Conservation (phyloP, 352 stramenopile genomes). For the Globisporangium acanthophoron region DNA sequence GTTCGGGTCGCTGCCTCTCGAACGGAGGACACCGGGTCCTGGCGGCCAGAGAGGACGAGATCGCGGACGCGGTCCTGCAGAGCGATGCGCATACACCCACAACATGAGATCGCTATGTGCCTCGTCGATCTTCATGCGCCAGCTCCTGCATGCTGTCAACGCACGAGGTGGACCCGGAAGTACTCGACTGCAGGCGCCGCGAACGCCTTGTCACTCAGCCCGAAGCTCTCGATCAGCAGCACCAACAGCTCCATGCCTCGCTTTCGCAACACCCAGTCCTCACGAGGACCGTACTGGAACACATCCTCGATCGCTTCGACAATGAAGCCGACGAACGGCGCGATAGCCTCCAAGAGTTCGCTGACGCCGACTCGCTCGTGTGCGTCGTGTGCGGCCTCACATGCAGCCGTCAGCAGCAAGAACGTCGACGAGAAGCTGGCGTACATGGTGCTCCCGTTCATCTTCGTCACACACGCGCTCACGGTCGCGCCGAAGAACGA, state of each 20-base stretch:
- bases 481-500: slow-evolving; percentile 34
- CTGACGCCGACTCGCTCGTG: slow-evolving; percentile 18
- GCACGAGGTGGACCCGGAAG: slow-evolving; percentile 28
- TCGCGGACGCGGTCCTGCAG: slow-evolving; percentile 30
- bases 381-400: slow-evolving; percentile 25
- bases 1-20: slow-evolving; percentile 41
- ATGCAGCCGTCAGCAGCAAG: slow-evolving; percentile 35
- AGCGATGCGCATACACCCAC: background rate
- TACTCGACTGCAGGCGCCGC: slow-evolving; percentile 17
- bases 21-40: slow-evolving; percentile 49
- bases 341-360: slow-evolving; percentile 25
- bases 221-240: slow-evolving; percentile 40
- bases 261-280: slow-evolving; percentile 53
- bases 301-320: slow-evolving; percentile 56
- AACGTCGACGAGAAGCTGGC: slow-evolving; percentile 39
- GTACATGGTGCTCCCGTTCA: slow-evolving; percentile 46
- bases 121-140: background rate
- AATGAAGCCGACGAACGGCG: slow-evolving; percentile 31
- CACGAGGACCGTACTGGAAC: slow-evolving; percentile 38
- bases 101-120: background rate
- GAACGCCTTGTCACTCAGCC: slow-evolving; percentile 18
- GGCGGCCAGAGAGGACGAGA: slow-evolving; percentile 38
- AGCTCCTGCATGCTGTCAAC: slow-evolving; percentile 2
- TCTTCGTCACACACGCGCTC: slow-evolving; percentile 26
- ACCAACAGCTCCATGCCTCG: slow-evolving; percentile 46